phyloP scores from a whole-genome alignment of 2,329 filamentous ascomycete genomes.

The Thielaviopsis ethacetica region DNA sequence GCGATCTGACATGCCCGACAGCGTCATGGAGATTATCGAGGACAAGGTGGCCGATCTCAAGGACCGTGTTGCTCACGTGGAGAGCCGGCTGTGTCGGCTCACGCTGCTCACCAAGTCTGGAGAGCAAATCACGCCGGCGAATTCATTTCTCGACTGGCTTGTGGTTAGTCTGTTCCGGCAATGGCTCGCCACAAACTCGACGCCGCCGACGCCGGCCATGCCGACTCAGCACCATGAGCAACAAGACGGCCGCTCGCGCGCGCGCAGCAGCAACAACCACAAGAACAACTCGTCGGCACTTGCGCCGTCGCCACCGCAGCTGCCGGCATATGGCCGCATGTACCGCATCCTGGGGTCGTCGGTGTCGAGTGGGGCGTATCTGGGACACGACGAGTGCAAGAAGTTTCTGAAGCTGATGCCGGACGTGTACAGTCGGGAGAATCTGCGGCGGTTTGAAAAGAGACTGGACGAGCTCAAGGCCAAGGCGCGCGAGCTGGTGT shows the following conservation, averaged over 20 bases:
- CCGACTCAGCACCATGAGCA: conserved; percentile 3
- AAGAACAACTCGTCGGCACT: conserved; percentile 14
- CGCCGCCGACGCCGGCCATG: conserved; percentile 37
- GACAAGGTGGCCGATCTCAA: conserved; percentile 89
- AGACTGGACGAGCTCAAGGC: conserved; percentile 78
- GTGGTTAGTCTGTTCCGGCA: conserved; percentile 76
- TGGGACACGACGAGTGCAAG: conserved; percentile 77
- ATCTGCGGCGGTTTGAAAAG: conserved; percentile 68
- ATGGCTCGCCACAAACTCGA: conserved; percentile 84
- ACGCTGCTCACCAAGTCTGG: conserved; percentile 63
- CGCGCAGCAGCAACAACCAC: conserved; percentile 17
- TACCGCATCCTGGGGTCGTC: conserved; percentile 61
- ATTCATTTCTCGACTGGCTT: conserved; percentile 78
- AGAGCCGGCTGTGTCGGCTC: conserved; percentile 67
- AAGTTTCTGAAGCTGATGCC: conserved; percentile 72
- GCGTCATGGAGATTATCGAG: conserved; percentile 77
- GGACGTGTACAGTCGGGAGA: conserved; percentile 75
- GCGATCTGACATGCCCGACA: conserved; percentile 52
- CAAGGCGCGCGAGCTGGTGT: conserved; percentile 66
- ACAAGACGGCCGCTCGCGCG: conserved; percentile 16
- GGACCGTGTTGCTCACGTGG: conserved; percentile 63
- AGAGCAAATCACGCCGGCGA: conserved; percentile 65
- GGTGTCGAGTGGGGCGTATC: conserved; percentile 41
- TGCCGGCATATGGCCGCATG: conserved; percentile 43
- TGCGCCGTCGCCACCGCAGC: conserved; percentile 28